These are phyloP conservation scores for Aquilaria yunnanensis DNA, from an alignment of 345 rosid genomes.

Conservation along the genomic window DNA sequence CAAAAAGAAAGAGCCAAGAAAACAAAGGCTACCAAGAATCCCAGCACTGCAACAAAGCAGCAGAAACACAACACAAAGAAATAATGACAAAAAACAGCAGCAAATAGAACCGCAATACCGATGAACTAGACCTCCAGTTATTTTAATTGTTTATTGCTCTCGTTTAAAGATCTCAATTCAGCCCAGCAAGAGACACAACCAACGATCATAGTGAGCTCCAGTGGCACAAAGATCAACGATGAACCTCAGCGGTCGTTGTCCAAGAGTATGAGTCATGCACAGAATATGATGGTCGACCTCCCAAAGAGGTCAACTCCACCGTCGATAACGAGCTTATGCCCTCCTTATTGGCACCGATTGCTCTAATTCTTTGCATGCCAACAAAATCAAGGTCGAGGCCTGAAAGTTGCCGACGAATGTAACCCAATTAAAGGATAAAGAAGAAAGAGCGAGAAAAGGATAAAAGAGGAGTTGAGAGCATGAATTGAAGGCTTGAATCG, in stretches of 20 bases:
- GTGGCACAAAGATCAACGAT: constrained; percentile 46
- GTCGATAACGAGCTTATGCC: constrained; percentile 91
- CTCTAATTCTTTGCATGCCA: constrained; percentile 86
- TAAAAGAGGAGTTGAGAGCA: too few species aligned
- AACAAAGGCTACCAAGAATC: too few species aligned
- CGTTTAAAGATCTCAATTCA: not conserved
- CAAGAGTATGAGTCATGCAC: constrained; percentile 40
- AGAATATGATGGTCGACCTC: constrained; percentile 42
- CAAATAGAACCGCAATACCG: too few species aligned
- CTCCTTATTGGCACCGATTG: constrained; percentile 60
- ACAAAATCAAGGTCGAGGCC: constrained; percentile 52
- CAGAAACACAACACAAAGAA: too few species aligned
- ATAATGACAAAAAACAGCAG: too few species aligned
- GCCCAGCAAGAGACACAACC: constrained; percentile 1
- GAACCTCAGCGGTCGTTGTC: constrained; percentile 36
- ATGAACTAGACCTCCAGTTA: too few species aligned
- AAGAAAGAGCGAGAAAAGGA: too few species aligned
- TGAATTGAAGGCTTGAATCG: too few species aligned
- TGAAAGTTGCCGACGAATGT: too few species aligned
- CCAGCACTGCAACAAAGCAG: too few species aligned
- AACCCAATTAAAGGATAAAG: too few species aligned
- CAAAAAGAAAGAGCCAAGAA: too few species aligned
- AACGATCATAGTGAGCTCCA: constrained; percentile 66
- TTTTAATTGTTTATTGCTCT: not conserved
- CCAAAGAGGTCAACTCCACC: constrained; percentile 35